Conservation (phyloP, 257 asterid genomes). For the Vinca minor region DNA sequence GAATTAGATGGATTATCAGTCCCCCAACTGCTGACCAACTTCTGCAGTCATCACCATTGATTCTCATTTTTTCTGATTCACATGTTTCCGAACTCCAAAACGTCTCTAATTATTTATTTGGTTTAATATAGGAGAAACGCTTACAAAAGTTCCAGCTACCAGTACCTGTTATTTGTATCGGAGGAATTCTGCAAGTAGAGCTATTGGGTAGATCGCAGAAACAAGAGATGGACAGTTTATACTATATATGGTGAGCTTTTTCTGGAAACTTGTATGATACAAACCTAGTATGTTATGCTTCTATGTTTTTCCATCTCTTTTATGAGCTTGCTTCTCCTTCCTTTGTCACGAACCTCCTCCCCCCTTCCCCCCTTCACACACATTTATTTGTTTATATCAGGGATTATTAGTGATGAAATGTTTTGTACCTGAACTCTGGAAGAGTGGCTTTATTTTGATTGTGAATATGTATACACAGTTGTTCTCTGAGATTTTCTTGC, state of each 20-base stretch:
- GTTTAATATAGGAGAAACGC: slow-evolving; percentile 45
- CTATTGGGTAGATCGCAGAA: slow-evolving; percentile 77
- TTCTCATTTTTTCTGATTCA: neutral
- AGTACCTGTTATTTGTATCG: slow-evolving; percentile 56
- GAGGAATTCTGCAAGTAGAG: slow-evolving; percentile 70
- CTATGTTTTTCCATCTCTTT: too few species aligned
- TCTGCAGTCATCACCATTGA: neutral
- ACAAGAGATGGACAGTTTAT: slow-evolving; percentile 60
- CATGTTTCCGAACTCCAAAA: too few species aligned
- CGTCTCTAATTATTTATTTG: slow-evolving; percentile 6
- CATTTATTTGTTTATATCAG: neutral
- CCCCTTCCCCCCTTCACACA: too few species aligned
- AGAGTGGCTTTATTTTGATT: neutral
- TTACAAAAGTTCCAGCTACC: slow-evolving; percentile 76
- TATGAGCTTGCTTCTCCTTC: neutral
- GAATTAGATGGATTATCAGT: neutral
- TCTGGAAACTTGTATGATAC: neutral
- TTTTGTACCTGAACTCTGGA: neutral
- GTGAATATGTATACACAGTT: neutral
- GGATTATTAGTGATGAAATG: neutral
- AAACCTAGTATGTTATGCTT: too few species aligned
- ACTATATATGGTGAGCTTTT: slow-evolving; percentile 63
- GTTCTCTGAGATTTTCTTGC: neutral
- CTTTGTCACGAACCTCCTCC: too few species aligned
- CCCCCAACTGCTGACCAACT: neutral